Conservation (phyloP, 75 land plant genomes). For the Picea sitchensis region DNA sequence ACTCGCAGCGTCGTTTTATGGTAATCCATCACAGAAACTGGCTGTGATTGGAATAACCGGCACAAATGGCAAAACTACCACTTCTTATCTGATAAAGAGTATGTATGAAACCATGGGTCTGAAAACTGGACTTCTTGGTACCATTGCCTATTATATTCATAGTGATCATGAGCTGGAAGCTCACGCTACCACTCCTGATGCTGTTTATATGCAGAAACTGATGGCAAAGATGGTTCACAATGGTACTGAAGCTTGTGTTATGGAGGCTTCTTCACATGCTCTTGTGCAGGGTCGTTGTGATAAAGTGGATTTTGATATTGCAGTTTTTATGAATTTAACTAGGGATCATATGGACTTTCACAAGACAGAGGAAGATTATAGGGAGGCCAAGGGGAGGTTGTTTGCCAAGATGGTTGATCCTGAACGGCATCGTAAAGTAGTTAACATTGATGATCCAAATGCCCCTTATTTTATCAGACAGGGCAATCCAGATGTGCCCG, state of each 20-base stretch:
- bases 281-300: constrained; percentile 51
- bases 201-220: constrained; percentile 43
- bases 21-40: constrained; percentile 58
- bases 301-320: constrained; percentile 89
- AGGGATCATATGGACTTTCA: constrained; percentile 47
- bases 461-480: constrained; percentile 58
- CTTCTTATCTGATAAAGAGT: constrained; percentile 46
- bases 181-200: constrained; percentile 33
- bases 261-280: constrained; percentile 80
- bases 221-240: constrained; percentile 84
- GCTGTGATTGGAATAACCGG: constrained; percentile 69
- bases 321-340: constrained; percentile 70
- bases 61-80: constrained; percentile 11
- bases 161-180: constrained; percentile 54
- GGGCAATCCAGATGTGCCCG: constrained; percentile 79
- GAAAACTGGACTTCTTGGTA: constrained; percentile 65
- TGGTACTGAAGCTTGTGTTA: constrained; percentile 67
- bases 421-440: constrained; percentile 66
- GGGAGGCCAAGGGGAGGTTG: constrained; percentile 44
- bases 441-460: constrained; percentile 78
- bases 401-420: constrained; percentile 77
- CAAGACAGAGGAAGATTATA: constrained; percentile 58
- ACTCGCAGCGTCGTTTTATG: constrained; percentile 65
- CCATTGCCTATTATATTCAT: constrained; percentile 49
- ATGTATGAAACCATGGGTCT: constrained; percentile 74